Percentiles rank a stretch among this genome's conserved stretches.
Evolutionary conservation across 2,329 filamentous ascomycete genomes (phyloP).

Genomic region (Pseudonectria foliicola): DNA sequence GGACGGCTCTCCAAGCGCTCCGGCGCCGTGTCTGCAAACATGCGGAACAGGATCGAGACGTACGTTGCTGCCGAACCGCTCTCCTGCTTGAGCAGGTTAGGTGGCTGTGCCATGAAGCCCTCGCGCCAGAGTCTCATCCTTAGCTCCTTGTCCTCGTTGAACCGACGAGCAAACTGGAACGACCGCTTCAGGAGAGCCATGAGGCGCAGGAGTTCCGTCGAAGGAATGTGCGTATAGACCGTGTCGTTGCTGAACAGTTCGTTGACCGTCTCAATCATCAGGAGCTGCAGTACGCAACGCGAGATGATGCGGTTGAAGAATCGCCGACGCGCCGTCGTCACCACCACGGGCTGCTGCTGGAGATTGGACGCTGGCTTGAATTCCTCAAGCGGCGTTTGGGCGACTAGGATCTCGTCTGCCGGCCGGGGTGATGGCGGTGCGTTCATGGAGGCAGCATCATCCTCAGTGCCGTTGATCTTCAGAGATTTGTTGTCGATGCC

Average conservation of each 20-base stretch:
- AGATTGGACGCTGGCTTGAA: conserved; percentile 71
- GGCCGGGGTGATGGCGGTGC: conserved; percentile 21
- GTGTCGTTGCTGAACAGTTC: conserved; percentile 97
- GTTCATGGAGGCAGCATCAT: conserved; percentile 25
- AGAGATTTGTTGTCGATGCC: conserved; percentile 50
- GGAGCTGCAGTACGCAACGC: conserved; percentile 89
- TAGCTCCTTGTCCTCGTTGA: conserved; percentile 96
- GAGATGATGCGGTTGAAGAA: conserved; percentile 99
- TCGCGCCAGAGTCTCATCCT: conserved; percentile 92
- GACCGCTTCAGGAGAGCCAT: conserved; percentile 95
- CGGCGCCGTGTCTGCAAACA: conserved; percentile 86
- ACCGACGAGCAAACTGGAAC: conserved; percentile 92
- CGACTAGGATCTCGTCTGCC: conserved; percentile 28
- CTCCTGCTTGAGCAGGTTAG: conserved; percentile 96
- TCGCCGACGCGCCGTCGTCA: conserved; percentile 83
- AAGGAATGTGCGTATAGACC: conserved; percentile 90
- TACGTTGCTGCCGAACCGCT: conserved; percentile 89
- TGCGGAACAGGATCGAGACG: conserved; percentile 88
- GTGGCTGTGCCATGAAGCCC: conserved; percentile 99
- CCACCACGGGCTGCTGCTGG: conserved; percentile 83
- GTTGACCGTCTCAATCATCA: conserved; percentile 99
- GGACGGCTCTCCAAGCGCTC: conserved; percentile 72
- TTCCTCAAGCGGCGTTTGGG: conserved; percentile 63
- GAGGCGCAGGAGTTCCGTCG: conserved; percentile 76
- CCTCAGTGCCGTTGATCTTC: conserved; percentile 51